Percentiles rank a stretch among this genome's conserved stretches.
Evolutionary conservation across 1,284 basidiomycete genomes (phyloP).

Genomic region (Rhodofomes roseus): DNA sequence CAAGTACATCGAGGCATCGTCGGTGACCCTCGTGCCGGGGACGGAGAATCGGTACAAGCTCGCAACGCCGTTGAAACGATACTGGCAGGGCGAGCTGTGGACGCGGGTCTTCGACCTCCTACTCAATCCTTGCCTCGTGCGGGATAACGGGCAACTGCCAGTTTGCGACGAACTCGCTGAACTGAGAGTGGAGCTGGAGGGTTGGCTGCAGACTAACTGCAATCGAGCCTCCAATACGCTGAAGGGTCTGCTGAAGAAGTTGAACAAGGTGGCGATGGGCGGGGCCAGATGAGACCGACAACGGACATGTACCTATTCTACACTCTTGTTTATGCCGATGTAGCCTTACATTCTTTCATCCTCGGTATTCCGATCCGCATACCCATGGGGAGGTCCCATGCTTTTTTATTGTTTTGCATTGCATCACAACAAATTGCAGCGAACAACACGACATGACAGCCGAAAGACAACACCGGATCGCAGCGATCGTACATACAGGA

Average conservation of each 20-base stretch:
- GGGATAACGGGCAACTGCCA: constrained; percentile 58
- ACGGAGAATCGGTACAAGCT: constrained; percentile 54
- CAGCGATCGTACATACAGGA: constrained; percentile 6
- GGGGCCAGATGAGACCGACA: constrained; percentile 8
- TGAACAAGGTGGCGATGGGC: constrained; percentile 43
- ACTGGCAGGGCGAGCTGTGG: constrained; percentile 95
- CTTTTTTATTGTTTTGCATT: constrained; percentile 16
- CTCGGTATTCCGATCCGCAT: neutral
- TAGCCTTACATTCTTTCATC: neutral
- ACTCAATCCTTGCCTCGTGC: constrained; percentile 71
- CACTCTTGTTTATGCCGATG: neutral
- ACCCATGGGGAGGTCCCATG: neutral
- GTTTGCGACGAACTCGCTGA: constrained; percentile 63
- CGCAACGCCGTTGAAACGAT: constrained; percentile 81
- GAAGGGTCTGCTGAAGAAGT: constrained; percentile 80
- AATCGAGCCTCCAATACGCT: constrained; percentile 86
- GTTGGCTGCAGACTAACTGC: constrained; percentile 79
- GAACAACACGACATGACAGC: constrained; percentile 24
- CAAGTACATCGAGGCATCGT: constrained; percentile 82
- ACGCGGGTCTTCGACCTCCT: constrained; percentile 79
- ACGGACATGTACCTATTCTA: neutral
- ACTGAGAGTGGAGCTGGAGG: constrained; percentile 81
- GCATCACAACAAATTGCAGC: constrained; percentile 27
- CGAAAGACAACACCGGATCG: constrained; percentile 20
- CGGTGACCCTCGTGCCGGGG: constrained; percentile 39